These are phyloP conservation scores for Euphrasia arctica DNA, from an alignment of 305 asterid species.

Conservation along the genomic window DNA sequence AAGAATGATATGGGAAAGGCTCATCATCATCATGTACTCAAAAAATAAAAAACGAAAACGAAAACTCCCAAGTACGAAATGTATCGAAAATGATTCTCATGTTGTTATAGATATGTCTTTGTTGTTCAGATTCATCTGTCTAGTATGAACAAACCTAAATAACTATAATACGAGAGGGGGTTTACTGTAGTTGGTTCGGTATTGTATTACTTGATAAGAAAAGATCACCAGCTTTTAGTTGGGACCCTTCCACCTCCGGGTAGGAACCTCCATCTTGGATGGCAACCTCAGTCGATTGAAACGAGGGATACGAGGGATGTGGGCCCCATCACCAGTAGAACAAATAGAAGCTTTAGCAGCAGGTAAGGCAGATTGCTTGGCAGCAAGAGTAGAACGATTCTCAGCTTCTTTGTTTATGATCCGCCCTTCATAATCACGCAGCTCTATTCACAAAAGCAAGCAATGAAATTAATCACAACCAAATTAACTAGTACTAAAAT, in stretches of 20 bases:
- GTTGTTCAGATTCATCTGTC: no score
- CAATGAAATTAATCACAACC: background rate
- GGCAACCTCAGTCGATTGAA: background rate
- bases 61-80: no score
- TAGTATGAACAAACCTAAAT: no score
- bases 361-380: conserved; percentile 19
- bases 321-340: background rate
- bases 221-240: conserved; percentile 5
- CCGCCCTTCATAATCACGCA: conserved; percentile 37
- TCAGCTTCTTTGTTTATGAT: conserved; percentile 27
- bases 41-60: no score
- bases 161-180: no score
- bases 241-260: conserved; percentile 52
- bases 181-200: no score
- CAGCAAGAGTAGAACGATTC: conserved; percentile 26
- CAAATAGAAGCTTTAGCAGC: background rate
- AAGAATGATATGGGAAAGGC: no score
- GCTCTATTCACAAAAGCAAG: conserved; percentile 29
- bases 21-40: no score
- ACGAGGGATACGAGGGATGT: background rate
- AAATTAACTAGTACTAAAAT: background rate
- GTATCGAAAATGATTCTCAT: no score
- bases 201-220: no score
- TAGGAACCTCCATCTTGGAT: conserved; percentile 36
- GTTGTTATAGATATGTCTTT: no score